Evolutionary conservation across 805 yeast genomes (phyloP), one percentile per base, ranked within the genome.

Genomic region (Priceomyces melissophilus): DNA sequence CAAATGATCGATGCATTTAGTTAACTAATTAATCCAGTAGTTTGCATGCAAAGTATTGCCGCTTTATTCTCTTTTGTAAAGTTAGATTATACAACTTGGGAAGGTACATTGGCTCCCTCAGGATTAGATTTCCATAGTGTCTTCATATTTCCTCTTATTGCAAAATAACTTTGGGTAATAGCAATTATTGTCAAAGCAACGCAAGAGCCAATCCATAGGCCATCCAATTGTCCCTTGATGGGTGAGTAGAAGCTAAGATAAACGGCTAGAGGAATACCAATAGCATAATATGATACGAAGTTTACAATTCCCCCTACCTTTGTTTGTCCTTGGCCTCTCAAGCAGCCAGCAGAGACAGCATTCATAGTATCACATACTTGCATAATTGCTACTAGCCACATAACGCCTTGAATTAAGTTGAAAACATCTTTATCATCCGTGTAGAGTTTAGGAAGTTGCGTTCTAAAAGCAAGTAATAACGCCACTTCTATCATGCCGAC

Each of bases 241-340:
- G 59, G 61, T 2, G 73, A 68, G 23, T 66, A 62, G 54, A 82
- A 82, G 1, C 83, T 70, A 37, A 81, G 61, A 31, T 70, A 57
- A 33, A 78, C 66, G 5, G 85, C 73, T 52, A 79, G 59, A 3
- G 89, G 89, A 12, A 82, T 62, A 10, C 87, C 87, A 26, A 82
- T 58, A 33, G 77, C 63, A 49, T 82, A 82, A 57, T 81, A 82
- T 4, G 82, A 67, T 27, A 78, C 43, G 46, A 82, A 57, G 44
- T 79, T 79, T 27, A 80, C 71, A 38, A 71, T 70, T 2, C 84
- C 84, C 0, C 84, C 84, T 29, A 81, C 73, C 50, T 72, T 75
- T 32, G 82, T 84, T 58, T 78, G 78, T 11, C 91, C 91, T 63
- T 84, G 90, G 4, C 91, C 91, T 56, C 93, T 73, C 40, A 85